These are phyloP conservation scores for Chalciporus chontae DNA, from an alignment of 768 basidiomycete species.

Conservation along the genomic window DNA sequence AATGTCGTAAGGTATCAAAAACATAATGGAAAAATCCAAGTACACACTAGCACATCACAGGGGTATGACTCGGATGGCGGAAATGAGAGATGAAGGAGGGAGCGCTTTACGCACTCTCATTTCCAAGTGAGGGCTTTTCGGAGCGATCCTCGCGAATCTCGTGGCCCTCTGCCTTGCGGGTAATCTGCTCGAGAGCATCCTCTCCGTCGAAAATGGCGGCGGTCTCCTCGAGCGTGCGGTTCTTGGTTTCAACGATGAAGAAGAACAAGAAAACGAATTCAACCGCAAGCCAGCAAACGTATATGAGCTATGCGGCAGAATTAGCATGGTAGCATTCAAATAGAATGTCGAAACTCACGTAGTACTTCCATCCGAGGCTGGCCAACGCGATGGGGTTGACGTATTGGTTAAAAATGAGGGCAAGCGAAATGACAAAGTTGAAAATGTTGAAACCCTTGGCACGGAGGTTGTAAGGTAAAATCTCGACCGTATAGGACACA, in stretches of 20 bases:
- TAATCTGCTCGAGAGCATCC: slow-evolving; percentile 41
- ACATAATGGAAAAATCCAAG: neutral
- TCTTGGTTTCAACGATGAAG: slow-evolving; percentile 70
- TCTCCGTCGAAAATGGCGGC: slow-evolving; percentile 76
- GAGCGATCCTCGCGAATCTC: slow-evolving; percentile 15
- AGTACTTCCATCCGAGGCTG: slow-evolving; percentile 71
- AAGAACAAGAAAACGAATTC: slow-evolving; percentile 65
- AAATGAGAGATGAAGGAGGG: neutral
- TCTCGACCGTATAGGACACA: slow-evolving; percentile 85
- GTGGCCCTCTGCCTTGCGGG: slow-evolving; percentile 21
- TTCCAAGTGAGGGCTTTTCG: slow-evolving; percentile 19
- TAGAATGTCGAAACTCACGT: slow-evolving; percentile 36
- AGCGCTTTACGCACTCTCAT: slow-evolving; percentile 6
- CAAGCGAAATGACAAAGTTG: slow-evolving; percentile 71
- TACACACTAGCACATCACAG: neutral
- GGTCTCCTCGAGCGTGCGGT: slow-evolving; percentile 77
- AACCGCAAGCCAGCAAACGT: slow-evolving; percentile 65
- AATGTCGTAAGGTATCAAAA: neutral
- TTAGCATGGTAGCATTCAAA: neutral
- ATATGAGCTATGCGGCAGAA: slow-evolving; percentile 47
- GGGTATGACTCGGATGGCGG: no score
- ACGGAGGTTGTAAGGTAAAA: slow-evolving; percentile 77
- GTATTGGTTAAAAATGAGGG: slow-evolving; percentile 89
- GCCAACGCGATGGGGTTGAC: slow-evolving; percentile 78
- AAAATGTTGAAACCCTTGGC: slow-evolving; percentile 85